Evolutionary conservation across 176 grass and related monocot species (phyloP), one percentile per base, ranked within the genome.

Genomic region (sorghum (Sorghum bicolor)): DNA sequence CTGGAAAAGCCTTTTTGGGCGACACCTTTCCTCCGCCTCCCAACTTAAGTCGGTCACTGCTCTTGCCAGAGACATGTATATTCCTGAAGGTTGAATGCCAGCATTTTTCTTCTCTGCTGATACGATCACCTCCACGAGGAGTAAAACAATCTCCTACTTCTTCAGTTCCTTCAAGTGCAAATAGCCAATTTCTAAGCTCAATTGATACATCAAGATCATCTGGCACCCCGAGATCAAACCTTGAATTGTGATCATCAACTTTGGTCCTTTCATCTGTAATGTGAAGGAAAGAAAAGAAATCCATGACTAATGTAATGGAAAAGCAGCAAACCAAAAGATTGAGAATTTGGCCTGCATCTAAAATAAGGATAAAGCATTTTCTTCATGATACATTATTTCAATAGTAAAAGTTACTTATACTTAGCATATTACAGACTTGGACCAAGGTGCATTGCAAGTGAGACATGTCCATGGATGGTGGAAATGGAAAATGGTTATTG

Each of bases 41-140:
- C 67, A 68, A 72, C 43, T 88, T 89, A 77, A 84, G 79, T 61
- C 67, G 78, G 65, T 88, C 85, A 92, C 69, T 88, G 74, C 91
- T 96, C 85, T 94, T 99, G 74, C 91, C 91, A 62, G 83, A 92
- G 68, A 99, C 25, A 44, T 96, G 91, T 71, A 99, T 79, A 87
- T 87, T 94, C 76, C 80, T 92, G 78, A 99, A 99, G 17, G 93
- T 92, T 40, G 91, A 92, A 90, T 99, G 97, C 97, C 97, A 99
- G 85, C 97, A 99, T 64, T 86, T 99, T n/a, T 99, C 97, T 90
- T 96, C 97, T 90, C 97, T 94, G 64, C 78, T 91, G 76, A 96
- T 65, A 85, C 44, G 39, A 77, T 92, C 86, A 75, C 41, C 82
- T 67, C 63, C 72, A 62, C 62, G 58, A 71, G 61, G 84, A 30